phyloP scores from a whole-genome alignment of 23 red algal species.

The Chondrus crispus region DNA sequence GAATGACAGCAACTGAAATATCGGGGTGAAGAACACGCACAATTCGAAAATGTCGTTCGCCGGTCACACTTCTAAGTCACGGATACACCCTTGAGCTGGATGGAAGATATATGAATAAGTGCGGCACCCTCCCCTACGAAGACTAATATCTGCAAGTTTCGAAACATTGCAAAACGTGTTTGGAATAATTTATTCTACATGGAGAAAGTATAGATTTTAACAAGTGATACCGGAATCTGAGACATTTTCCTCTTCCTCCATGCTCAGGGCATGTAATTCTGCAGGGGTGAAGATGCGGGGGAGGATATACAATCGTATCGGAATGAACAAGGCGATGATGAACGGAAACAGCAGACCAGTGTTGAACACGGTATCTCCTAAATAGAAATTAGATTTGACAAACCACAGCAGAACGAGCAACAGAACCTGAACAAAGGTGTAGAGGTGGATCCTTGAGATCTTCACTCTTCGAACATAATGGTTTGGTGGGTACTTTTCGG shows the following conservation, averaged over 20 bases:
- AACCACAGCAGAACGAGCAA: conserved; percentile 89
- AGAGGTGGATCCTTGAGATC: conserved; percentile 71
- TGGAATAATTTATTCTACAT: too few species aligned
- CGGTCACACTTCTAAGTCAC: too few species aligned
- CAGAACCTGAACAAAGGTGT: conserved; percentile 79
- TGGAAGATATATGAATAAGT: too few species aligned
- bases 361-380: conserved; percentile 84
- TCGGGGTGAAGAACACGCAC: too few species aligned
- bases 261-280: conserved; percentile 63
- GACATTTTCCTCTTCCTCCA: conserved; percentile 53
- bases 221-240: neutral
- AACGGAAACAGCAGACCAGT: conserved; percentile 94
- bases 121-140: too few species aligned
- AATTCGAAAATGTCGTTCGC: too few species aligned
- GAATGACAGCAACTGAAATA: too few species aligned
- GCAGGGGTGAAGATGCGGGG: conserved; percentile 49
- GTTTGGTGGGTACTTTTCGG: conserved; percentile 84
- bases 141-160: too few species aligned
- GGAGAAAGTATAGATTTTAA: too few species aligned
- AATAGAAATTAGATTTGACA: conserved; percentile 93
- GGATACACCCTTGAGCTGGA: too few species aligned
- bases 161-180: too few species aligned
- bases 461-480: conserved; percentile 90
- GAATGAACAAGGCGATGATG: conserved; percentile 86
- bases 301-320: conserved; percentile 65